A percentile compares a stretch with the other conserved stretches of the same genome.
Conservation (phyloP, 2,329 filamentous ascomycete genomes). For the Penicillium olsonii region DNA sequence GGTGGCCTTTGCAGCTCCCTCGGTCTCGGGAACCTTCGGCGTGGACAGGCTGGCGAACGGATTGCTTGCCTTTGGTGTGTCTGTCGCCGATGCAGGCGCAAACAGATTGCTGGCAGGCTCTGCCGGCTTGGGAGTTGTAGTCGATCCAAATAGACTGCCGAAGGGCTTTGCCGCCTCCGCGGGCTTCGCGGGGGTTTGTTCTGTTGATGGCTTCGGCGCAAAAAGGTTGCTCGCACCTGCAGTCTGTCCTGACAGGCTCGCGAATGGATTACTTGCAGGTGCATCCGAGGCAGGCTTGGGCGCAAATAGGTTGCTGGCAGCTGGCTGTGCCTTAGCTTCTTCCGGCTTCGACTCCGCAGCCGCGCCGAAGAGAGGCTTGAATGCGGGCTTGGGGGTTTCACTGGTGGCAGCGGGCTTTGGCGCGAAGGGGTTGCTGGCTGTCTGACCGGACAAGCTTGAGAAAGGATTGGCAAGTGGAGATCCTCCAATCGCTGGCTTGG, state of each 20-base stretch:
- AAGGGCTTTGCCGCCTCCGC: constrained; percentile 5
- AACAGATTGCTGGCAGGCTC: constrained; percentile 34
- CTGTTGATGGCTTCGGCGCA: constrained; percentile 1
- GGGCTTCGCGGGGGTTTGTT: constrained; percentile 5
- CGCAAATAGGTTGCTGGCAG: constrained; percentile 4
- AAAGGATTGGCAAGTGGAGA: constrained; percentile 10
- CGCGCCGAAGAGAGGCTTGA: constrained; percentile 13
- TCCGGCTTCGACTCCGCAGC: constrained; percentile 3
- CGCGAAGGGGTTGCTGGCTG: constrained; percentile 6
- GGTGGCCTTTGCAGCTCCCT: constrained; percentile 2
- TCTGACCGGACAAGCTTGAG: constrained; percentile 11
- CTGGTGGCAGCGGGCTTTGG: constrained; percentile 4
- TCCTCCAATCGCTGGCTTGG: constrained; percentile 6
- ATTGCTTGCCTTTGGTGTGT: constrained; percentile 30
- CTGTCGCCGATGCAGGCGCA: constrained; percentile 21
- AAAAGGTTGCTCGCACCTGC: constrained; percentile 5
- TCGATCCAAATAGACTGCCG: constrained; percentile 6
- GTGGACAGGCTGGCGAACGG: constrained; percentile 33
- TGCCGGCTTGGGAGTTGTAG: constrained; percentile 29
- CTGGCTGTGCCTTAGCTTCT: neutral
- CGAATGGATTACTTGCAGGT: constrained; percentile 8
- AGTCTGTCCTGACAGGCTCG: constrained; percentile 1
- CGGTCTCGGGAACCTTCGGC: constrained; percentile 2
- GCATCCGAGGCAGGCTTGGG: constrained; percentile 1
- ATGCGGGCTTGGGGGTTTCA: constrained; percentile 5